These are phyloP conservation scores for Falciphora oryzae DNA, from an alignment of 2,329 filamentous ascomycete species.

Conservation along the genomic window DNA sequence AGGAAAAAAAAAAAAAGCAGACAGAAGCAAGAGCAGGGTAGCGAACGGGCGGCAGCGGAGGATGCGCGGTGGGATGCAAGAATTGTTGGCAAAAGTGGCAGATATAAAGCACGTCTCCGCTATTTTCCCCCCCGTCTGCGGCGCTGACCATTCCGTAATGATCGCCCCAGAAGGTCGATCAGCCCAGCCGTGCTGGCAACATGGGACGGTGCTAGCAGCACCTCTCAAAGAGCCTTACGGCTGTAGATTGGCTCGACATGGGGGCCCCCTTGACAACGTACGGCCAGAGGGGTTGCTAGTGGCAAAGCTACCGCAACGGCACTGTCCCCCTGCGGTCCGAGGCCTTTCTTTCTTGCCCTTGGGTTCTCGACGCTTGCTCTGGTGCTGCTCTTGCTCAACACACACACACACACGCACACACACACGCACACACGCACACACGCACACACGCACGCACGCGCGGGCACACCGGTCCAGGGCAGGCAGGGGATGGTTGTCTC, in stretches of 20 bases:
- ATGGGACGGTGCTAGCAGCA: background rate
- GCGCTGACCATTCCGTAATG: conserved; percentile 1
- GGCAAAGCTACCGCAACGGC: background rate
- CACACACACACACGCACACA: too few relatives aligned
- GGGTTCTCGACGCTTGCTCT: background rate
- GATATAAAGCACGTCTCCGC: background rate
- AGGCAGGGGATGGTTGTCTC: too few relatives aligned
- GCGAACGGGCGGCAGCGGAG: background rate
- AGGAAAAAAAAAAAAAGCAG: background rate
- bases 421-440: too few relatives aligned
- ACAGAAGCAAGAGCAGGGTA: background rate
- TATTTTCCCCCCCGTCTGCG: background rate
- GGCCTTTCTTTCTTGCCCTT: background rate
- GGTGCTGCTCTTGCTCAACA: too few relatives aligned
- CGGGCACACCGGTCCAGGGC: too few relatives aligned
- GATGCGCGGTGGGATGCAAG: background rate
- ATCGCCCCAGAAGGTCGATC: background rate
- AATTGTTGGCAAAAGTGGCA: conserved; percentile 2
- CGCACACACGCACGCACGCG: too few relatives aligned
- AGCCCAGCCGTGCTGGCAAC: background rate
- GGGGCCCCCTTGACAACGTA: background rate
- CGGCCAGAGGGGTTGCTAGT: background rate
- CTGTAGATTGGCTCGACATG: background rate
- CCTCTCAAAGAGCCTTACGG: background rate
- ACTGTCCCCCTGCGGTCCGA: background rate